Conservation (phyloP, 2,329 filamentous ascomycete species). For the Apiospora marii region DNA sequence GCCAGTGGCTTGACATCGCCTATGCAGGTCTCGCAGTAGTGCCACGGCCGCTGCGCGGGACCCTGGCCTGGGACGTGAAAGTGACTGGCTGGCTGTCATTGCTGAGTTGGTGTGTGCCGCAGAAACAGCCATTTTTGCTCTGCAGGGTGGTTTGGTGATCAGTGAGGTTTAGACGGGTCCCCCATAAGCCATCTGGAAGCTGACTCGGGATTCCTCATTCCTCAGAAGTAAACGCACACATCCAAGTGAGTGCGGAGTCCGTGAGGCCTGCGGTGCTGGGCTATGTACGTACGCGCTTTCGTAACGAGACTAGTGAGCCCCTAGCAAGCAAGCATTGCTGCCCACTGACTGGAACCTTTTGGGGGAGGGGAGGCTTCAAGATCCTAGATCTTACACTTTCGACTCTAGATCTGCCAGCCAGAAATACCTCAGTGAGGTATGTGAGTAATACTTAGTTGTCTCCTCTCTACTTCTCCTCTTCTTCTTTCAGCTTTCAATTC, state of each 20-base stretch:
- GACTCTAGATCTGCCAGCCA: conserved; percentile 1
- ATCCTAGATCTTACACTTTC: conserved; percentile 8
- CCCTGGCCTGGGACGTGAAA: conserved; percentile 1
- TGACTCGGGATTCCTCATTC: conserved; percentile 4
- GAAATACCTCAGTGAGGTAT: neutral
- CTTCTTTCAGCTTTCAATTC: neutral
- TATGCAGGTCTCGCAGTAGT: conserved; percentile 21
- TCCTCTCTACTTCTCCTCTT: neutral
- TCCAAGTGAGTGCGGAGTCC: conserved; percentile 1
- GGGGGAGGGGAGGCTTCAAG: neutral
- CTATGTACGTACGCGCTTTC: neutral
- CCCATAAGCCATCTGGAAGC: neutral
- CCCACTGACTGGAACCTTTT: neutral
- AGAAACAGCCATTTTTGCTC: neutral
- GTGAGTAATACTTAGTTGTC: neutral
- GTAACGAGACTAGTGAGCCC: conserved; percentile 14
- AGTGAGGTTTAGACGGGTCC: neutral
- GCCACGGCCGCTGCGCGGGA: neutral
- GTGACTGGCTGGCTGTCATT: neutral
- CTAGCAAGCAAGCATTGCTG: neutral
- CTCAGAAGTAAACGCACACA: neutral
- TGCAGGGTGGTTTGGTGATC: neutral
- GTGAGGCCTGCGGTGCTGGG: neutral
- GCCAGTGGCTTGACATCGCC: conserved; percentile 11
- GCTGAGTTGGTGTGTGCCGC: neutral